Evolutionary conservation across 306 rosid genomes (phyloP), one percentile per base, ranked within the genome.

Genomic region (Rosa lucieae): DNA sequence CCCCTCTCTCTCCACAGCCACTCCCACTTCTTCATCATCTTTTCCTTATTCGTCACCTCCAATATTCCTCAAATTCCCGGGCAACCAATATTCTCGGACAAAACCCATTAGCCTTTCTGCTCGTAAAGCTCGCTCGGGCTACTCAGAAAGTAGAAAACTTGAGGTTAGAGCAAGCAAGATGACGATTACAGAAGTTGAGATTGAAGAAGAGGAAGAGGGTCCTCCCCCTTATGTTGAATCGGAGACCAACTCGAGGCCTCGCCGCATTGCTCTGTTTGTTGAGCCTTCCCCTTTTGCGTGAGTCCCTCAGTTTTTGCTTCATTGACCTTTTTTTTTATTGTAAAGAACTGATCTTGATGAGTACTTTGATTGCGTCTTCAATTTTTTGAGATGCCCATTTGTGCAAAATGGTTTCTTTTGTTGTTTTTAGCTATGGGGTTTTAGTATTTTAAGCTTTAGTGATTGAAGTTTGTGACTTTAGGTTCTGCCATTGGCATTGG

Each of bases 261-360:
- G 98, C 58, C 85, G 99, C 74, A 95, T 95, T 81, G 99, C 99
- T 74, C 94, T 95, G 72, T 95, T 95, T 63, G 97, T 95, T 39
- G 99, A 95, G 87, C 99, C 99, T 88, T 95, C 99, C 73, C 99
- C 99, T 58, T 95, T 95, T 76, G 91, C 99, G 99, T 93, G 83
- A 89, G 98, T 86, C 10, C 74, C 52, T 67, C 51, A 23, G 62
- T 10, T 37, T 37, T 55, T 46, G 29, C 71, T 11, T 4, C 58
- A 46, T 55, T 29, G 77, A 68, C 80, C 47, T 10, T 67, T 56
- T 20, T 69, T 10, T 20, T 55, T 7, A 3, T n/a, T 75, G 39
- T 23, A 17, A 18, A 17, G 5, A 8, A 35, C 20, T 39, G 9
- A 66, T 26, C 61, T 3, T 62, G 0, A 52, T 46, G 46, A 56